Evolutionary conservation across 371 early-diverging fungal species (phyloP).

Genomic region (Apophysomyces elegans): DNA sequence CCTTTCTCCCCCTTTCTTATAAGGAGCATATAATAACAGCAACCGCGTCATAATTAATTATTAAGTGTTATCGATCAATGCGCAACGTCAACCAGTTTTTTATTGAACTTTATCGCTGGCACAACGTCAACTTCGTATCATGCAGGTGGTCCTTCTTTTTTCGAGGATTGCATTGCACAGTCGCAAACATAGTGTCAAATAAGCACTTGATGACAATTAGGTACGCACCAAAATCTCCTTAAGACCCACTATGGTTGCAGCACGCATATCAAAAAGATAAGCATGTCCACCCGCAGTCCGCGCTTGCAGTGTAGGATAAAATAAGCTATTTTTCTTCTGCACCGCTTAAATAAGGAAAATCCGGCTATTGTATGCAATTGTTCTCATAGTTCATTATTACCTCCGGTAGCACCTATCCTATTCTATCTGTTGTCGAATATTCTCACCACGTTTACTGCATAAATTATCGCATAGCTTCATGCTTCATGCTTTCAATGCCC

Average conservation of each 20-base stretch:
- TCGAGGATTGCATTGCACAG: neutral
- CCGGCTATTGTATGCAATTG: too few relatives aligned
- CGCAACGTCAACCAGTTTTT: neutral
- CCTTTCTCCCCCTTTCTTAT: neutral
- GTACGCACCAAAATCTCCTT: neutral
- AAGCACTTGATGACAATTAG: neutral
- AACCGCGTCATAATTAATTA: neutral
- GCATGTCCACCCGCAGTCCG: too few relatives aligned
- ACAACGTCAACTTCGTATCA: neutral
- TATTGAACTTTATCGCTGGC: neutral
- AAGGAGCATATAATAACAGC: constrained; percentile 2
- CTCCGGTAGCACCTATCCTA: too few relatives aligned
- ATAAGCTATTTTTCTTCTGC: too few relatives aligned
- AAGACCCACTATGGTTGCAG: neutral
- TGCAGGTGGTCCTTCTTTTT: neutral
- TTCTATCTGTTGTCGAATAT: too few relatives aligned
- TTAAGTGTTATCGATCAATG: neutral
- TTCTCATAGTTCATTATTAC: too few relatives aligned
- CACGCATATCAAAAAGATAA: neutral
- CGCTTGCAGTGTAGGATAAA: too few relatives aligned
- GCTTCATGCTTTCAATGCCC: too few relatives aligned
- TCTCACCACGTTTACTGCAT: too few relatives aligned
- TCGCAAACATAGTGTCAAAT: neutral
- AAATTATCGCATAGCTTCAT: too few relatives aligned
- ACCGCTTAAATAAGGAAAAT: too few relatives aligned